Conservation (phyloP, 2,329 filamentous ascomycete genomes). For the Beauveria scarabaeidicola region DNA sequence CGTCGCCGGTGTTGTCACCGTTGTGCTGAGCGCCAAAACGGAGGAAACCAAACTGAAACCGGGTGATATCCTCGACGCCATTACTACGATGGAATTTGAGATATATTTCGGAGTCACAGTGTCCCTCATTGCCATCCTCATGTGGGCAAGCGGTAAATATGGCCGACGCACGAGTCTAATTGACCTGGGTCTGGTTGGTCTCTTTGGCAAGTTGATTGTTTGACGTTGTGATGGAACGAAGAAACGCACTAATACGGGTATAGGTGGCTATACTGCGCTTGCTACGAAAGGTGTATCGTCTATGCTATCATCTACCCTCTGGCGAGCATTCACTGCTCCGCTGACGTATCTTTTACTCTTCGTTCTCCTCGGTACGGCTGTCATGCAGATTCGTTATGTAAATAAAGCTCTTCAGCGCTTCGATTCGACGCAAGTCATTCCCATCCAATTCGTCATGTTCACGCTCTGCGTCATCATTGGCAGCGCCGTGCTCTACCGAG, state of each 20-base stretch:
- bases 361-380: slow-evolving; percentile 71
- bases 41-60: slow-evolving; percentile 88
- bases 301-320: slow-evolving; percentile 82
- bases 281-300: slow-evolving; percentile 96
- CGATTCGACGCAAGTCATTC: slow-evolving; percentile 95
- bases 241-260: slow-evolving; percentile 7
- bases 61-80: slow-evolving; percentile 80
- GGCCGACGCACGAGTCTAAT: slow-evolving; percentile 84
- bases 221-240: background rate
- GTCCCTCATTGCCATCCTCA: slow-evolving; percentile 63
- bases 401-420: slow-evolving; percentile 84
- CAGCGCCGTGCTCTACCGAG: slow-evolving; percentile 85
- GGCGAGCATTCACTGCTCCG: slow-evolving; percentile 81
- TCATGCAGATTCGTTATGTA: slow-evolving; percentile 96
- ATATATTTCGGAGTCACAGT: slow-evolving; percentile 76
- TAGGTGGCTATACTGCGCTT: slow-evolving; percentile 90
- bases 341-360: slow-evolving; percentile 81
- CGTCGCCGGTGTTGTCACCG: slow-evolving; percentile 78
- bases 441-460: slow-evolving; percentile 94
- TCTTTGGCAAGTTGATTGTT: slow-evolving; percentile 62
- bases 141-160: slow-evolving; percentile 75
- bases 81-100: slow-evolving; percentile 82
- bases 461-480: slow-evolving; percentile 92
- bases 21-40: slow-evolving; percentile 83
- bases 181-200: slow-evolving; percentile 82